These are phyloP conservation scores for Boechera stricta DNA, from an alignment of 345 rosid genomes.

Conservation along the genomic window DNA sequence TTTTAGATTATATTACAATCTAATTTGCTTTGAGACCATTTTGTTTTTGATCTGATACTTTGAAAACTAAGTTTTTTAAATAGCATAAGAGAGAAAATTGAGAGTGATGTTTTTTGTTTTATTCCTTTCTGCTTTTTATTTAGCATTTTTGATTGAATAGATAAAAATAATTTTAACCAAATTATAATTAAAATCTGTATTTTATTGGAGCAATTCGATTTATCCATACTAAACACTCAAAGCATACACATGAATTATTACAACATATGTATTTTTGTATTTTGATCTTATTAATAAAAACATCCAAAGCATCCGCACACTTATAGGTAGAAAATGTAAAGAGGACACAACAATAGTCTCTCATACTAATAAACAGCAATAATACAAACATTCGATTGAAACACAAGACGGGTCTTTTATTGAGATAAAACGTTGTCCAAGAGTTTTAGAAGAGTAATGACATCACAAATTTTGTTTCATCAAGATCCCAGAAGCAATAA, in stretches of 20 bases:
- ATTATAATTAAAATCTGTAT: background rate
- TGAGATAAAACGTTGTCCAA: constrained; percentile 34
- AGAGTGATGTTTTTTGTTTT: background rate
- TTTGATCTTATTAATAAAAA: background rate
- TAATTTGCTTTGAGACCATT: background rate
- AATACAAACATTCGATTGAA: constrained; percentile 14
- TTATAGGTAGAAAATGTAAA: background rate
- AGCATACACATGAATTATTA: background rate
- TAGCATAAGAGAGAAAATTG: background rate
- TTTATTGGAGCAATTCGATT: background rate
- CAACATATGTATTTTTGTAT: background rate
- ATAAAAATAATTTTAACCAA: background rate
- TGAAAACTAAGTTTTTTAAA: background rate
- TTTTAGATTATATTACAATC: background rate
- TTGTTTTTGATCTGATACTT: background rate
- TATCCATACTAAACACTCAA: background rate
- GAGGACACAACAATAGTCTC: background rate
- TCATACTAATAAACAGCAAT: background rate
- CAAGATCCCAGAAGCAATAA: constrained; percentile 22
- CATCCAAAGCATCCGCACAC: background rate
- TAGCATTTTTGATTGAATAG: background rate
- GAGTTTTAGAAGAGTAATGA: constrained; percentile 23
- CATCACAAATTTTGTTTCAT: constrained; percentile 20
- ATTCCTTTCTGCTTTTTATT: no score
- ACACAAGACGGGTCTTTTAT: constrained; percentile 28